A percentile compares a stretch with the other conserved stretches of the same genome.
Evolutionary conservation across 805 yeast genomes (phyloP).

Genomic region (Sugiyamaella marilandica): DNA sequence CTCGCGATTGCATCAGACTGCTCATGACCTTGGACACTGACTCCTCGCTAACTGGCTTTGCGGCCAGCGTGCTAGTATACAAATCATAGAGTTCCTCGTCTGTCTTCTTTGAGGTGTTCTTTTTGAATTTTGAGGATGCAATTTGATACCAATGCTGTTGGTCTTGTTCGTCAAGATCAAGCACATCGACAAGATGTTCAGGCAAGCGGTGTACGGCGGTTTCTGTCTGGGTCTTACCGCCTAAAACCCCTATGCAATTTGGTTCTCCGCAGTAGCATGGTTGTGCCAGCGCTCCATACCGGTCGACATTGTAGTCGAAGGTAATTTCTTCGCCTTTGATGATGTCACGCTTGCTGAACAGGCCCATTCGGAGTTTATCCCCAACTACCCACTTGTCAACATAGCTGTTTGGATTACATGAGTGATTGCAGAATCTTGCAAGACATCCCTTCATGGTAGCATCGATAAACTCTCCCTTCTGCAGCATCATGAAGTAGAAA

Average conservation of each 20-base stretch:
- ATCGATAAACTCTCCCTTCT: slow-evolving; percentile 87
- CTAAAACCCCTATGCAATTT: slow-evolving; percentile 88
- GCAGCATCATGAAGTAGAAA: slow-evolving; percentile 94
- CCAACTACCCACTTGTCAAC: slow-evolving; percentile 98
- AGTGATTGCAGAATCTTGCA: slow-evolving; percentile 91
- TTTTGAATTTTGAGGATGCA: slow-evolving; percentile 51
- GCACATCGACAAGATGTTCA: slow-evolving; percentile 75
- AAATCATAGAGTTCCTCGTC: slow-evolving; percentile 46
- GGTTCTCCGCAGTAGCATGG: slow-evolving; percentile 91
- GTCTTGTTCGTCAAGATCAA: slow-evolving; percentile 66
- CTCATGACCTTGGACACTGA: slow-evolving; percentile 79
- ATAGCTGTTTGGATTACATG: slow-evolving; percentile 90
- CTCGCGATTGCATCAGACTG: slow-evolving; percentile 73
- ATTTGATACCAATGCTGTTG: slow-evolving; percentile 44
- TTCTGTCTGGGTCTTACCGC: slow-evolving; percentile 96
- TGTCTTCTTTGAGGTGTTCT: slow-evolving; percentile 25
- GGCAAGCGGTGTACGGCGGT: slow-evolving; percentile 76
- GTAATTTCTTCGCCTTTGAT: slow-evolving; percentile 82
- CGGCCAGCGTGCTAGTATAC: slow-evolving; percentile 54
- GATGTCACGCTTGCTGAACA: slow-evolving; percentile 77
- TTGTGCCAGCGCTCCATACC: slow-evolving; percentile 93
- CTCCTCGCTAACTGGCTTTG: slow-evolving; percentile 44
- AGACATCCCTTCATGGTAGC: slow-evolving; percentile 86
- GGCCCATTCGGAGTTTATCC: slow-evolving; percentile 87
- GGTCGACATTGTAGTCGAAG: slow-evolving; percentile 87